Percentiles rank a stretch among this genome's conserved stretches.
Evolutionary conservation across 2,329 filamentous ascomycete species (phyloP).

Genomic region (Lachnellula suecica): DNA sequence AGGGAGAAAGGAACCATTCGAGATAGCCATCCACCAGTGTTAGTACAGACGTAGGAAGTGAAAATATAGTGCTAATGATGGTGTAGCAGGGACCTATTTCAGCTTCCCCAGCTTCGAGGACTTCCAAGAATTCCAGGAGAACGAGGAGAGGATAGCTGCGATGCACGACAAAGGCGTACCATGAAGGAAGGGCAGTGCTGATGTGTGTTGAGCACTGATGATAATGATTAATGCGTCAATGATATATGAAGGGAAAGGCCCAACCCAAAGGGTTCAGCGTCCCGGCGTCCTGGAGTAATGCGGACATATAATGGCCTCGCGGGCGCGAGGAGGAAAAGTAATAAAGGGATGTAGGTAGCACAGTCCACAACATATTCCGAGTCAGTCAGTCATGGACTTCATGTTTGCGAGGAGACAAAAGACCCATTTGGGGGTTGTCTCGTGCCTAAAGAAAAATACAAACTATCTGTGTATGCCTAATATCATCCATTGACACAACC

Average conservation of each 20-base stretch:
- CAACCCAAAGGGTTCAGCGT: not conserved
- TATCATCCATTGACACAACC: not conserved
- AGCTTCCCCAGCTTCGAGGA: conserved; percentile 74
- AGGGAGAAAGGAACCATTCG: conserved; percentile 24
- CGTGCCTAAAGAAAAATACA: conserved; percentile 1
- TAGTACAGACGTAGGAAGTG: conserved; percentile 5
- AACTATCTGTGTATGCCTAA: not conserved
- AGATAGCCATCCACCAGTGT: conserved; percentile 23
- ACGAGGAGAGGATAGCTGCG: conserved; percentile 28
- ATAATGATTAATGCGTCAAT: not conserved
- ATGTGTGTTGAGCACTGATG: not conserved
- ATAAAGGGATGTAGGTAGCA: not conserved
- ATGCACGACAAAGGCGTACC: conserved; percentile 17
- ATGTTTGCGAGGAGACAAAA: not conserved
- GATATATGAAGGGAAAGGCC: not conserved
- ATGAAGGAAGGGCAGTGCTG: conserved; percentile 5
- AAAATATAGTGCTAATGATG: conserved; percentile 6
- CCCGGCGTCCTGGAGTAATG: conserved; percentile 1
- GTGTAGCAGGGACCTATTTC: conserved; percentile 56
- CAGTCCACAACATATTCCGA: not conserved
- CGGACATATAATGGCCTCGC: not conserved
- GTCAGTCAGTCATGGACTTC: not conserved
- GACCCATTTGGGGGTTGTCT: not conserved
- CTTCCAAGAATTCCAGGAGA: conserved; percentile 53
- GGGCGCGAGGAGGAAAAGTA: not conserved